These are phyloP conservation scores for Coniochaeta sp. DNA, from an alignment of 2,329 filamentous ascomycete species.

Conservation along the genomic window DNA sequence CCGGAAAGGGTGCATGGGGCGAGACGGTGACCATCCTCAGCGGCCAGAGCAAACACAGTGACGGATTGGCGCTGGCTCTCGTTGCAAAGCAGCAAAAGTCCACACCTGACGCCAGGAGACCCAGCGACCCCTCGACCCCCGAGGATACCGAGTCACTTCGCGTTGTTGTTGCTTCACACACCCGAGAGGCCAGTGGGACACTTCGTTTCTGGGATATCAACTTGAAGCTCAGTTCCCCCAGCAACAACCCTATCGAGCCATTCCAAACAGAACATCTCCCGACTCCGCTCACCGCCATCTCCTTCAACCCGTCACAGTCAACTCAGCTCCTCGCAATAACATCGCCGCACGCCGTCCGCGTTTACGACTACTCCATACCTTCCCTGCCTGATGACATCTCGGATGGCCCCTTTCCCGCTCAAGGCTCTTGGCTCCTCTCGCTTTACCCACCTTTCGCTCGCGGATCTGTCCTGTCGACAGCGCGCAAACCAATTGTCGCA, in stretches of 20 bases:
- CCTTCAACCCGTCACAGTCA: constrained; percentile 53
- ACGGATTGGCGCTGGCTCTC: constrained; percentile 49
- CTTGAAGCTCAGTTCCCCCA: constrained; percentile 33
- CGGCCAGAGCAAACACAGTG: constrained; percentile 45
- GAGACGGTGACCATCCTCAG: constrained; percentile 48
- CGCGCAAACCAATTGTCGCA: constrained; percentile 53
- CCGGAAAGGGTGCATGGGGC: constrained; percentile 57
- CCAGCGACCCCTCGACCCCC: constrained; percentile 28
- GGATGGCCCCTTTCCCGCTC: constrained; percentile 43
- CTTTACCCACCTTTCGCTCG: constrained; percentile 51
- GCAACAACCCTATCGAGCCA: constrained; percentile 31
- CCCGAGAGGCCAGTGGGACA: constrained; percentile 50
- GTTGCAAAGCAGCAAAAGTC: constrained; percentile 32
- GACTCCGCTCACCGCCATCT: constrained; percentile 44
- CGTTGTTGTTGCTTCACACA: constrained; percentile 54
- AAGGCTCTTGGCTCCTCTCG: constrained; percentile 59
- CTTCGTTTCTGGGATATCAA: constrained; percentile 53
- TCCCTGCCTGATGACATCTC: constrained; percentile 46
- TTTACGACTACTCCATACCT: constrained; percentile 54
- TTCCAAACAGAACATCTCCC: constrained; percentile 57
- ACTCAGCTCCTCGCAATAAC: constrained; percentile 53
- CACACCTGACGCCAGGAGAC: constrained; percentile 22
- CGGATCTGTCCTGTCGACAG: constrained; percentile 30
- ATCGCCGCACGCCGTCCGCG: constrained; percentile 47
- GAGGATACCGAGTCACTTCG: constrained; percentile 23